phyloP scores from a whole-genome alignment of 2,329 filamentous ascomycete genomes.

The Neophaeococcomyces aloes region DNA sequence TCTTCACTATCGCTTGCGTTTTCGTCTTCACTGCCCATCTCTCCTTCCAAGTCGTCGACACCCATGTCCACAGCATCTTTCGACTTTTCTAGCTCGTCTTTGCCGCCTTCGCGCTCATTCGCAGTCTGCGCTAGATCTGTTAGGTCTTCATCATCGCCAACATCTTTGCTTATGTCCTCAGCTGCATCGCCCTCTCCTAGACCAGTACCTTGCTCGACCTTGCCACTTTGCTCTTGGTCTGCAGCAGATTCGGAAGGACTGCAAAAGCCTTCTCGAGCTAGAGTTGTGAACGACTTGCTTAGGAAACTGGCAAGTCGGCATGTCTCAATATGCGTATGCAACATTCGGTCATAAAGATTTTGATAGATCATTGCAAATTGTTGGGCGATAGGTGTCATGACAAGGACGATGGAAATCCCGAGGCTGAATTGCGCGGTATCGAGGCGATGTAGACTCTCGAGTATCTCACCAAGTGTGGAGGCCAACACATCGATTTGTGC shows the following conservation, averaged over 20 bases:
- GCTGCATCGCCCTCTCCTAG: constrained; percentile 90
- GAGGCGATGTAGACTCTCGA: constrained; percentile 37
- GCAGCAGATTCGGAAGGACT: constrained; percentile 72
- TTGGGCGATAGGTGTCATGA: constrained; percentile 58
- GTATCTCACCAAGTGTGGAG: constrained; percentile 32
- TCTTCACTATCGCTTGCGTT: constrained; percentile 51
- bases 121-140: constrained; percentile 67
- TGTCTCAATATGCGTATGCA: constrained; percentile 57
- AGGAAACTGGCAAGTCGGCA: constrained; percentile 67
- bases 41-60: constrained; percentile 80
- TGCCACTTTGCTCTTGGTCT: constrained; percentile 58
- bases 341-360: constrained; percentile 48
- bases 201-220: constrained; percentile 83
- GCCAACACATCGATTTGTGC: constrained; percentile 51
- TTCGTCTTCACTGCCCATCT: constrained; percentile 57
- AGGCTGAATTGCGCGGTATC: constrained; percentile 33
- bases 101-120: constrained; percentile 57
- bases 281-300: constrained; percentile 63
- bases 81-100: constrained; percentile 35
- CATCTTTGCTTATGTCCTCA: constrained; percentile 96
- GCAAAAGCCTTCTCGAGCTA: constrained; percentile 82
- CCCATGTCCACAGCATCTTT: constrained; percentile 48
- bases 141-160: constrained; percentile 85
- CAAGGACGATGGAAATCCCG: constrained; percentile 45
- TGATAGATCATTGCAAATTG: constrained; percentile 59